Evolutionary conservation across 2,329 filamentous ascomycete genomes (phyloP), one percentile per base, ranked within the genome.

Genomic region (Lithohypha guttulata): DNA sequence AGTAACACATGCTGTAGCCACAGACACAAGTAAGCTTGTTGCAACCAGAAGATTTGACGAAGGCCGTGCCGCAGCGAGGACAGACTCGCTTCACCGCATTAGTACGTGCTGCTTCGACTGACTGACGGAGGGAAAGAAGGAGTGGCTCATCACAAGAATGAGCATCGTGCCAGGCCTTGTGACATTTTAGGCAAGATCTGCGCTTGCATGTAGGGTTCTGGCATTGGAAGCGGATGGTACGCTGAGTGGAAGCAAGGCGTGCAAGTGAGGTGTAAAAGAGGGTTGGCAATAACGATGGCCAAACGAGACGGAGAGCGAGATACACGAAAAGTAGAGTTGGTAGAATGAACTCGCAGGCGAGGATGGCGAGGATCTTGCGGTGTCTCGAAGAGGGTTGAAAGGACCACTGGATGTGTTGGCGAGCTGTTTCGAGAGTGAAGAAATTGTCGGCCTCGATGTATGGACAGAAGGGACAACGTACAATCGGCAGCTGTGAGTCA

Each of bases 1-100:
- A 77, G 55, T 98, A 98, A 59, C 91, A 98, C 89, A 96, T 96
- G 51, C 83, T 81, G 63, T 96, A 96, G 6, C 91, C 91, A 61
- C 91, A 98, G 11, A 86, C 79, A 57, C 91, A 96, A 4, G 85
- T 89, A 27, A 98, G 71, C 64, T 96, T 96, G 68, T 98, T 98
- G 71, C 91, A 98, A 53, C 91, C 91, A 18, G 80, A 79, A 5
- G 78, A 81, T 60, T 96, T 96, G 62, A 98, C 84, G 58, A 96
- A 96, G 11, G 80, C 84, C 7, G 87, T 84, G 51, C 84, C 81
- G 66, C 91, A 98, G 33, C 81, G 76, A 6, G 91, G 91, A 58
- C 91, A 98, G 7, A 91, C 89, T 35, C 91, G 82, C 64, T 96
- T 98, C 57, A 96, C 78, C 17, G 89, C 89, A 56, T 87, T 78